A percentile compares a stretch with the other conserved stretches of the same genome.
phyloP scores from a whole-genome alignment of 495 filamentous ascomycete genomes.

The Penicillium lividum region DNA sequence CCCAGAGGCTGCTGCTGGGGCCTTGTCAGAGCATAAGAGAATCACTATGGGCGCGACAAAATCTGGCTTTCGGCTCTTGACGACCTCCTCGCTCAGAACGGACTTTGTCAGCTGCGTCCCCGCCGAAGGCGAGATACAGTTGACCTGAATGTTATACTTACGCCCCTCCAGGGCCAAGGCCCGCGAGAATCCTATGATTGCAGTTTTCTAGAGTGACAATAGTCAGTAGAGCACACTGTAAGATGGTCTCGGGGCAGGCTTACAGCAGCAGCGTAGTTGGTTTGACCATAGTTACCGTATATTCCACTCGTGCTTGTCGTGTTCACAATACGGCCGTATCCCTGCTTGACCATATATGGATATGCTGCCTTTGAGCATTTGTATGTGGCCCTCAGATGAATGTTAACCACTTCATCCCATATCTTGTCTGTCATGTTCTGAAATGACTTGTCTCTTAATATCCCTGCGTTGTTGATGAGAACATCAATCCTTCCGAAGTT shows the following conservation, averaged over 20 bases:
- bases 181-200: conserved; percentile 94
- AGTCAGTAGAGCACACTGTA: too few relatives aligned
- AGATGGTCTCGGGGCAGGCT: too few relatives aligned
- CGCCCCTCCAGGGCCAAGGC: conserved; percentile 88
- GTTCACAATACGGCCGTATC: conserved; percentile 96
- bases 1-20: conserved; percentile 80
- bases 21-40: conserved; percentile 83
- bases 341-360: conserved; percentile 97
- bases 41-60: conserved; percentile 94
- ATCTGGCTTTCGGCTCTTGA: conserved; percentile 98
- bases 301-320: conserved; percentile 97
- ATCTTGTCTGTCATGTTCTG: conserved; percentile 93
- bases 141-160: conserved; percentile 98
- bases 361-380: conserved; percentile 97
- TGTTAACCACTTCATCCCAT: conserved; percentile 89
- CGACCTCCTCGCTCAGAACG: conserved; percentile 95
- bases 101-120: conserved; percentile 94
- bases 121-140: conserved; percentile 97
- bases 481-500: conserved; percentile 92
- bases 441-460: conserved; percentile 97
- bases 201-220: conserved; percentile 60
- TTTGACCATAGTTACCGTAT: conserved; percentile 98
- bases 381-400: conserved; percentile 93
- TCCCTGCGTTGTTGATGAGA: conserved; percentile 96
- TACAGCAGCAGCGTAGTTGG: conserved; percentile 87